These are phyloP conservation scores for Wickerhamomyces sp. DNA, from an alignment of 1,139 yeast species.

Conservation along the genomic window DNA sequence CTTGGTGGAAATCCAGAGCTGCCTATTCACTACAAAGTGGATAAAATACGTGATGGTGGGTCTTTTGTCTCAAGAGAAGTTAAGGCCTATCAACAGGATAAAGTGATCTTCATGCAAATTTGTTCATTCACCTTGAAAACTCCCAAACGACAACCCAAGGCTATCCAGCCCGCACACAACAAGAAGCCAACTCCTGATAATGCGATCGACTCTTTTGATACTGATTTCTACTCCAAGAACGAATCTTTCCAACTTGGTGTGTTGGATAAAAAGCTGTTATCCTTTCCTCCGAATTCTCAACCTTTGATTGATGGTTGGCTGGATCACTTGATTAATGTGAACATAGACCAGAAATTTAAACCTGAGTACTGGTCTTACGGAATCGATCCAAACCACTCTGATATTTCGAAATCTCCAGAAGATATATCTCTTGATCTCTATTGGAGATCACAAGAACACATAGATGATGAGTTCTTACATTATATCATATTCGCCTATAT, in stretches of 20 bases:
- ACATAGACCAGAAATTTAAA: conserved; percentile 36
- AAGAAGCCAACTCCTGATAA: conserved; percentile 1
- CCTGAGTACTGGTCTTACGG: conserved; percentile 30
- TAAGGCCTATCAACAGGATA: conserved; percentile 48
- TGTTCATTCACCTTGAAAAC: conserved; percentile 32
- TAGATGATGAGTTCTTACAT: conserved; percentile 38
- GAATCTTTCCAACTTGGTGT: conserved; percentile 2
- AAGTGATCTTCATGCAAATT: conserved; percentile 45
- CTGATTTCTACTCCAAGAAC: neutral
- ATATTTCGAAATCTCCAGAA: conserved; percentile 19
- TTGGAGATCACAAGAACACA: conserved; percentile 25
- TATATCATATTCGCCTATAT: conserved; percentile 56
- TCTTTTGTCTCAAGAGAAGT: conserved; percentile 56
- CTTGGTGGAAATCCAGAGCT: conserved; percentile 43
- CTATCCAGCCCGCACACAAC: neutral
- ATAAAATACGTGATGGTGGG: conserved; percentile 49
- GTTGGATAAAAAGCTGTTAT: neutral
- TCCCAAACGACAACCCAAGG: neutral
- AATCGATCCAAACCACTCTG: conserved; percentile 10
- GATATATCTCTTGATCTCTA: conserved; percentile 39
- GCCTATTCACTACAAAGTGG: conserved; percentile 54
- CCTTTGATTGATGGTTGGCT: neutral
- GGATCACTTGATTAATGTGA: neutral
- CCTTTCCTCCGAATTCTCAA: conserved; percentile 27
- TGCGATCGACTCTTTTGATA: neutral